Percentiles rank a stretch among this genome's conserved stretches.
phyloP scores from a whole-genome alignment of 768 basidiomycete genomes.

The Pholiota microspora region DNA sequence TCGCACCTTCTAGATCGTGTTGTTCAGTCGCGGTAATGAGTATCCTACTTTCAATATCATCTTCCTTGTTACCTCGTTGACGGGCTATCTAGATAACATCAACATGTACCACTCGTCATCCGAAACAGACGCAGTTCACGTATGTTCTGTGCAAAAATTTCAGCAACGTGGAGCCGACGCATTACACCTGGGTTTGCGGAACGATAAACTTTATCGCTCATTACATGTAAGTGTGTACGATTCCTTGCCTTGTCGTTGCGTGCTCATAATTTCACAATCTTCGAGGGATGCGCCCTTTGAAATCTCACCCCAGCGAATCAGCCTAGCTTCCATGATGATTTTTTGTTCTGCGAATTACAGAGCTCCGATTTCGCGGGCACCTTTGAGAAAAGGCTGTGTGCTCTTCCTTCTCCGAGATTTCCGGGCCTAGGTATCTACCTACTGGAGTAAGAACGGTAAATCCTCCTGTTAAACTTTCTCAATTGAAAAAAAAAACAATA shows the following conservation, averaged over 20 bases:
- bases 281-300: too few relatives aligned
- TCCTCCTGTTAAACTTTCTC: constrained; percentile 4
- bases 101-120: background rate
- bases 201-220: background rate
- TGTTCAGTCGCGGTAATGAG: background rate
- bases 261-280: background rate
- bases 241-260: background rate
- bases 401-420: constrained; percentile 15
- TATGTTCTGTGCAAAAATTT: background rate
- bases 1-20: background rate
- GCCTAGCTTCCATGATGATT: too few relatives aligned
- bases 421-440: constrained; percentile 7
- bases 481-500: background rate
- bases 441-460: background rate
- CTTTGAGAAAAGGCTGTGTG: background rate
- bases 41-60: background rate
- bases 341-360: background rate
- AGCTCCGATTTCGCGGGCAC: constrained; percentile 18
- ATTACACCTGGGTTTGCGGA: background rate
- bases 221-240: background rate
- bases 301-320: too few relatives aligned
- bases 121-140: background rate
- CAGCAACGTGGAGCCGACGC: background rate
- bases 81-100: background rate
- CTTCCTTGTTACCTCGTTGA: background rate